These are phyloP conservation scores for Mortierella sp. DNA, from an alignment of 371 early-diverging fungal species.

Conservation along the genomic window DNA sequence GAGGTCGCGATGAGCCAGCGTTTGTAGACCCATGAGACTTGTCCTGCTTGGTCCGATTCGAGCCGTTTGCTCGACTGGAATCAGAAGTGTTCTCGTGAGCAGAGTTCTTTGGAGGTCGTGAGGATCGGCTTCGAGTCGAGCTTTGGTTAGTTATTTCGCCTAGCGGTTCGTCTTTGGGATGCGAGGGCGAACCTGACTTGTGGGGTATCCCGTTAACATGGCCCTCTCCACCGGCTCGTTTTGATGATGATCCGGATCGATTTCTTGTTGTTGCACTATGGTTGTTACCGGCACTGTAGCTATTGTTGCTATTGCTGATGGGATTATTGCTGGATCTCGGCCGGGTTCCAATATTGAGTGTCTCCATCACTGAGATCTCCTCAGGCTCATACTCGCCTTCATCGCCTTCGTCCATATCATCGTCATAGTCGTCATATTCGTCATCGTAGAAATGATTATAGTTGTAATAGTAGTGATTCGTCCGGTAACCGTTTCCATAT, in stretches of 20 bases:
- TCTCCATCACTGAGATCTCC: conserved; percentile 32
- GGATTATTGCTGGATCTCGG: conserved; percentile 19
- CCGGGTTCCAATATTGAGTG: conserved; percentile 39
- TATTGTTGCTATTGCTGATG: conserved; percentile 1
- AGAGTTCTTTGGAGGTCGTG: too few relatives aligned
- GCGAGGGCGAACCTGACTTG: too few relatives aligned
- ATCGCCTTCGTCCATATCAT: conserved; percentile 26
- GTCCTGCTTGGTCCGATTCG: background rate
- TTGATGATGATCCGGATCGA: conserved; percentile 4
- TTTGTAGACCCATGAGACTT: background rate
- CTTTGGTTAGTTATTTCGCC: too few relatives aligned
- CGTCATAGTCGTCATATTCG: conserved; percentile 13
- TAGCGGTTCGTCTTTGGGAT: too few relatives aligned
- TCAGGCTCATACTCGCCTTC: conserved; percentile 7
- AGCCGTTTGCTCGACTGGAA: too few relatives aligned
- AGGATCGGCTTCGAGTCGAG: too few relatives aligned
- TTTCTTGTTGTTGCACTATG: background rate
- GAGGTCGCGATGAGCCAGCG: background rate
- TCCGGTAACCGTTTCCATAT: conserved; percentile 27
- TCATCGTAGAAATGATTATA: conserved; percentile 5
- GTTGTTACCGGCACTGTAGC: too few relatives aligned
- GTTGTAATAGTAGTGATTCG: conserved; percentile 17
- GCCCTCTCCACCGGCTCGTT: background rate
- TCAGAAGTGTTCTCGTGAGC: too few relatives aligned
- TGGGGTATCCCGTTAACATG: background rate